Evolutionary conservation across 306 rosid genomes (phyloP).

Genomic region (Cicer arietinum): DNA sequence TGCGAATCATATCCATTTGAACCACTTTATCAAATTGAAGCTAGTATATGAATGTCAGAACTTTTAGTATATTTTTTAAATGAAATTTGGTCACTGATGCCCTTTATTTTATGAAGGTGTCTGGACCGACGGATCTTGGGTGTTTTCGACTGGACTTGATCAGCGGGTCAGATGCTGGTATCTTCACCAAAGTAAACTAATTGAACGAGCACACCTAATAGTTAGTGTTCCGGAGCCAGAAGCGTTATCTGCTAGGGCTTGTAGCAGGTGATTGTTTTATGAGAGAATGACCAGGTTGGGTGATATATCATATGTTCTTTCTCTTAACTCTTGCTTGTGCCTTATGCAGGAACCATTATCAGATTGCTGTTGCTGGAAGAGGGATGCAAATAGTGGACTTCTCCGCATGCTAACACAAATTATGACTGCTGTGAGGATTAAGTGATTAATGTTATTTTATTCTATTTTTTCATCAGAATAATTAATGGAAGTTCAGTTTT

Average conservation of each 20-base stretch:
- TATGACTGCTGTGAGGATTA: slow-evolving; percentile 42
- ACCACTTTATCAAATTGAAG: slow-evolving; percentile 30
- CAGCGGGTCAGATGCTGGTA: slow-evolving; percentile 95
- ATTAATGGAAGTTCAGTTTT: slow-evolving; percentile 16
- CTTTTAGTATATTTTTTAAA: slow-evolving; percentile 18
- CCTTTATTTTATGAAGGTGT: slow-evolving; percentile 68
- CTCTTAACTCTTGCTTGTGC: slow-evolving; percentile 26
- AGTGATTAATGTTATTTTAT: slow-evolving; percentile 14
- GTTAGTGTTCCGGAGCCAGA: slow-evolving; percentile 97
- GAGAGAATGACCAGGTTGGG: slow-evolving; percentile 23
- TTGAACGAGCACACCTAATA: slow-evolving; percentile 66
- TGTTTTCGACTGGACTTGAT: slow-evolving; percentile 95
- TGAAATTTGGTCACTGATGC: slow-evolving; percentile 3
- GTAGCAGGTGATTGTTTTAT: slow-evolving; percentile 65
- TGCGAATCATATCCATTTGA: slow-evolving; percentile 29
- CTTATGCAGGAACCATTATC: slow-evolving; percentile 71
- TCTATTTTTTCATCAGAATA: slow-evolving; percentile 22
- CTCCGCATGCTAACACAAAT: slow-evolving; percentile 45
- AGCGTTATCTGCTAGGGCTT: slow-evolving; percentile 76
- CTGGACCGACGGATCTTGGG: slow-evolving; percentile 98
- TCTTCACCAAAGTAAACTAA: slow-evolving; percentile 56
- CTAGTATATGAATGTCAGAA: slow-evolving; percentile 2
- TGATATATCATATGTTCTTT: slow-evolving; percentile 32
- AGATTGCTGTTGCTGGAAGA: slow-evolving; percentile 93
- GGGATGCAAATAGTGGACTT: slow-evolving; percentile 93